Percentiles rank a stretch among this genome's conserved stretches.
Evolutionary conservation across 2,329 filamentous ascomycete genomes (phyloP).

Genomic region (Penicillium sclerotigenum): DNA sequence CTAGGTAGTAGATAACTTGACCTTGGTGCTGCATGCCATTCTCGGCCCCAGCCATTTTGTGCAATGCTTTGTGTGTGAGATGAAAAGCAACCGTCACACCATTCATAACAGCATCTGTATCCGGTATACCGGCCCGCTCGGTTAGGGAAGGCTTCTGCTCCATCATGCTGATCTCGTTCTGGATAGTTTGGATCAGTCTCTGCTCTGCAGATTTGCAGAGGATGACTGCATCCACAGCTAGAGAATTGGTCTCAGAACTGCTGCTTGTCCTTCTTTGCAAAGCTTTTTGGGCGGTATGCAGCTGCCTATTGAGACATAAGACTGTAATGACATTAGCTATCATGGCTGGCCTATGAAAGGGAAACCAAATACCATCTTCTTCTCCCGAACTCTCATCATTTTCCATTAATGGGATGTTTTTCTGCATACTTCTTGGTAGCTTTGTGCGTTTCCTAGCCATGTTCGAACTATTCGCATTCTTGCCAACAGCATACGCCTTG

Average conservation of each 20-base stretch:
- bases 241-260: not conserved
- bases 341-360: not conserved
- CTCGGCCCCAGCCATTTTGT: conserved; percentile 22
- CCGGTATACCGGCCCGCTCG: conserved; percentile 11
- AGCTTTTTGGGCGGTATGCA: conserved; percentile 34
- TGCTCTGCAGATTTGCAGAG: conserved; percentile 32
- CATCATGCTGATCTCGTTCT: not conserved
- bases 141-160: conserved; percentile 2
- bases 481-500: conserved; percentile 9
- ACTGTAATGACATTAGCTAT: conserved; percentile 18
- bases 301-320: conserved; percentile 34
- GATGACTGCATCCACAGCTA: conserved; percentile 24
- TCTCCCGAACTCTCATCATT: not conserved
- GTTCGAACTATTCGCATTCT: not conserved
- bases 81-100: conserved; percentile 26
- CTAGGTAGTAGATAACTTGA: conserved; percentile 34
- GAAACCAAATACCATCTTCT: not conserved
- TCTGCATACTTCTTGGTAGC: not conserved
- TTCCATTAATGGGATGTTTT: not conserved
- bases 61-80: conserved; percentile 28
- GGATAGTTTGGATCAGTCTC: conserved; percentile 19
- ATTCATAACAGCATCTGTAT: conserved; percentile 19
- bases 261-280: conserved; percentile 30
- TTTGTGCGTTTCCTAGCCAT: conserved; percentile 17
- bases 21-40: conserved; percentile 14